Percentiles rank a stretch among this genome's conserved stretches.
phyloP scores from a whole-genome alignment of 345 rosid species.

The Sisymbrium irio region DNA sequence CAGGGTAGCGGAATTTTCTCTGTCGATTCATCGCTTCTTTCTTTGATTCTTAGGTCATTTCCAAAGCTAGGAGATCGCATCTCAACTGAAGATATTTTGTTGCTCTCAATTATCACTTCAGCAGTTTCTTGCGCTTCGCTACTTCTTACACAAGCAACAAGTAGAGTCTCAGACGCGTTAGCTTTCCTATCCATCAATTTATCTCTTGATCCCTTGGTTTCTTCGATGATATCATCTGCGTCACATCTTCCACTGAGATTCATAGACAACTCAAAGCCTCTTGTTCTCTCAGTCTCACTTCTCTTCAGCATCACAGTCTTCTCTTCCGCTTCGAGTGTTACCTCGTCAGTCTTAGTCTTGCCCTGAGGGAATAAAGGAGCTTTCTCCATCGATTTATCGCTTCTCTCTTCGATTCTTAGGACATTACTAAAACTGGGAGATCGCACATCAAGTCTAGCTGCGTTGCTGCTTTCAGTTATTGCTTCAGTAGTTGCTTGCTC shows the following conservation, averaged over 20 bases:
- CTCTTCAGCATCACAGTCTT: conserved; percentile 49
- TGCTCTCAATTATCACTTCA: conserved; percentile 2
- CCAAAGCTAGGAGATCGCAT: conserved; percentile 46
- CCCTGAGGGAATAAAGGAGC: conserved; percentile 41
- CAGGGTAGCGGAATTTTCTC: conserved; percentile 47
- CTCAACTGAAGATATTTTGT: not conserved
- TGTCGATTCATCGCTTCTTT: conserved; percentile 40
- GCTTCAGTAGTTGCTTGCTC: conserved; percentile 2
- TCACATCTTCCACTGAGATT: not conserved
- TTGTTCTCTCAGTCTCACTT: conserved; percentile 48
- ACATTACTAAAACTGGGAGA: conserved; percentile 51
- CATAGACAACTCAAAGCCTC: conserved; percentile 22
- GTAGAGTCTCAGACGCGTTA: not conserved
- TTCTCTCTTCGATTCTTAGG: conserved; percentile 45
- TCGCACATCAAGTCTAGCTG: not conserved
- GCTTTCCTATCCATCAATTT: not conserved
- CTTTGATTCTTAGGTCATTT: conserved; percentile 46
- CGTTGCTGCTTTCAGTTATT: conserved; percentile 4
- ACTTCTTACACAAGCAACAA: conserved; percentile 21
- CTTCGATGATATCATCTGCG: conserved; percentile 32
- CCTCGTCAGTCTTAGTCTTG: conserved; percentile 18
- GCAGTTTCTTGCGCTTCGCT: not conserved
- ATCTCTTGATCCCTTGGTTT: conserved; percentile 22
- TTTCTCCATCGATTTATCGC: conserved; percentile 42
- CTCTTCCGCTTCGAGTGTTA: conserved; percentile 35